Evolutionary conservation across 257 asterid genomes (phyloP).

Genomic region (Voacanga thouarsii): DNA sequence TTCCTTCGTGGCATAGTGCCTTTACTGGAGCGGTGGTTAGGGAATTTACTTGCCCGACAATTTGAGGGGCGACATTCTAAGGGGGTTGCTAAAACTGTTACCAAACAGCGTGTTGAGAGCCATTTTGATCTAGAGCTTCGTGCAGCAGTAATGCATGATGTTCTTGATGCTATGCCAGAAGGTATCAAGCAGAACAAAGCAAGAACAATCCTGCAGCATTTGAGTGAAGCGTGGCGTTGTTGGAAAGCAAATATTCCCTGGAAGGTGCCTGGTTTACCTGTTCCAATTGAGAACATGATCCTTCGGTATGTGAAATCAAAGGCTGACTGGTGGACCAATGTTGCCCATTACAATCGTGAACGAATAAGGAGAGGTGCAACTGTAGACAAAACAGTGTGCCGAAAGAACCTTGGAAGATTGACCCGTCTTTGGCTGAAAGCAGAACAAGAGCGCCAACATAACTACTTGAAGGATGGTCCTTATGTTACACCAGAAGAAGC

Average conservation of each 20-base stretch:
- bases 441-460: conserved; percentile 98
- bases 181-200: conserved; percentile 98
- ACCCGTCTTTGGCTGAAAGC: conserved; percentile 99
- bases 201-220: conserved; percentile 94
- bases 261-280: conserved; percentile 99
- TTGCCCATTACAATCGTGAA: conserved; percentile 96
- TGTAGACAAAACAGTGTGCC: conserved; percentile 98
- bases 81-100: conserved; percentile 99
- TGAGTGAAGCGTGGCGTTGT: conserved; percentile 99
- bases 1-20: conserved; percentile 99
- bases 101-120: conserved; percentile 99
- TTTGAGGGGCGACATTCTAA: conserved; percentile 98
- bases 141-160: conserved; percentile 99
- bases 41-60: conserved; percentile 93
- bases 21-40: conserved; percentile 96
- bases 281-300: conserved; percentile 98
- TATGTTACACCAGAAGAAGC: conserved; percentile 99
- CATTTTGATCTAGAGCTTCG: conserved; percentile 99
- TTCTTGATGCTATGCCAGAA: conserved; percentile 99
- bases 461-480: conserved; percentile 94
- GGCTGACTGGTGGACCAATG: conserved; percentile 99
- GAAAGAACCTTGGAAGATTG: conserved; percentile 98
- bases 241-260: conserved; percentile 99
- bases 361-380: conserved; percentile 99
- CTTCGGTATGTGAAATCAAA: conserved; percentile 96